Conservation (phyloP, 805 yeast genomes). For the Saturnispora besseyi region DNA sequence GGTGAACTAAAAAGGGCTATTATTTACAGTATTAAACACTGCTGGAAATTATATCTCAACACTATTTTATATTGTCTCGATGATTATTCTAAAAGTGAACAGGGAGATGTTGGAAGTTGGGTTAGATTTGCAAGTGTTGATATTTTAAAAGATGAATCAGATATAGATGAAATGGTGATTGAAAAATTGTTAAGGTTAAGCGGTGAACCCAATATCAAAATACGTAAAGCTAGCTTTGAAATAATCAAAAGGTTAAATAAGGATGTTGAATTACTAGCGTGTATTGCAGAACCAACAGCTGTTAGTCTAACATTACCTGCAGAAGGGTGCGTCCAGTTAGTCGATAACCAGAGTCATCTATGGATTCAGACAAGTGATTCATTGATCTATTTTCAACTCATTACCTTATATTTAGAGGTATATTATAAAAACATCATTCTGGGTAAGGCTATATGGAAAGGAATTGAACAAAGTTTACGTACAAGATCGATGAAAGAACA, state of each 20-base stretch:
- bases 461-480: neutral
- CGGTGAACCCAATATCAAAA: neutral
- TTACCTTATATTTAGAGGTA: neutral
- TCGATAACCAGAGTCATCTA: neutral
- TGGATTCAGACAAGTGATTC: neutral
- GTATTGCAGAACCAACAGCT: neutral
- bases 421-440: neutral
- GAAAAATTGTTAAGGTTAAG: neutral
- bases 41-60: neutral
- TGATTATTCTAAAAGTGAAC: constrained; percentile 69
- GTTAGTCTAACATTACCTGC: neutral
- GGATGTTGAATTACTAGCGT: neutral
- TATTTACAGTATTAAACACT: neutral
- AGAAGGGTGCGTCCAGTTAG: neutral
- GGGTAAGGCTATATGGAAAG: neutral
- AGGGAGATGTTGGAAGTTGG: constrained; percentile 89
- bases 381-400: neutral
- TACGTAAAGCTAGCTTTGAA: neutral
- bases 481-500: neutral
- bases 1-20: neutral
- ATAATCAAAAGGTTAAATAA: neutral
- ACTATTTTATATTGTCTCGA: constrained; percentile 31
- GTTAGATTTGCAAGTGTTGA: constrained; percentile 33
- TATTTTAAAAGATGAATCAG: neutral
- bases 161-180: neutral